Percentiles rank a stretch among this genome's conserved stretches.
Evolutionary conservation across 2,329 filamentous ascomycete species (phyloP).

Genomic region (Ceratocystiopsis brevicomis): DNA sequence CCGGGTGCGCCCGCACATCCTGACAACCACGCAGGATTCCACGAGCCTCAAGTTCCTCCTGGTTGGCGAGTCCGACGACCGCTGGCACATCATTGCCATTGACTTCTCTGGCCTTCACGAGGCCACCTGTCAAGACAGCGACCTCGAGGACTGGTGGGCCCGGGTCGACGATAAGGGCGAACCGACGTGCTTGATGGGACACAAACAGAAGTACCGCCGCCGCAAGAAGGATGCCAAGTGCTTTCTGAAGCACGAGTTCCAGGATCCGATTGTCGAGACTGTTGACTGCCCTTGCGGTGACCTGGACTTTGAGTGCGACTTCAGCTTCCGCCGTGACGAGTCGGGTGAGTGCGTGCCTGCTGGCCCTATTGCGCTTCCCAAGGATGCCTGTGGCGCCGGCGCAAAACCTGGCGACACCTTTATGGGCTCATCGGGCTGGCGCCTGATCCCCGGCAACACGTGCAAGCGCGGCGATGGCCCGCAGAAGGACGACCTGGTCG

Average conservation of each 20-base stretch:
- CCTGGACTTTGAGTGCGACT: constrained; percentile 88
- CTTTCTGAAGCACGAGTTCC: constrained; percentile 72
- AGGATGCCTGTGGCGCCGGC: constrained; percentile 47
- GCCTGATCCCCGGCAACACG: constrained; percentile 69
- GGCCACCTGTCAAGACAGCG: constrained; percentile 53
- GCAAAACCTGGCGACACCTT: constrained; percentile 50
- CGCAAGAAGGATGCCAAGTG: constrained; percentile 79
- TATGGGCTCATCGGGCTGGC: constrained; percentile 74
- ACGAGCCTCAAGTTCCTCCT: constrained; percentile 83
- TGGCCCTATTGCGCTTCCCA: constrained; percentile 43
- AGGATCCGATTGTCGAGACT: constrained; percentile 51
- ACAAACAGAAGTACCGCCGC: constrained; percentile 70
- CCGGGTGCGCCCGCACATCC: constrained; percentile 49
- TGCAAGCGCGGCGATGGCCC: constrained; percentile 42
- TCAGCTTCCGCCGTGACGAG: constrained; percentile 55
- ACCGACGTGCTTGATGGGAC: constrained; percentile 84
- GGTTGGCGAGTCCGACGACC: constrained; percentile 38
- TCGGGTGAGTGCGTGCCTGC: constrained; percentile 51
- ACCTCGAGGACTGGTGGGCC: constrained; percentile 81
- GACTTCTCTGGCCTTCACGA: constrained; percentile 73
- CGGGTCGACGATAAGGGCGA: constrained; percentile 63
- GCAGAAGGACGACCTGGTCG: constrained; percentile 52
- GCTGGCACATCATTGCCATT: constrained; percentile 51
- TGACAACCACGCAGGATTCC: constrained; percentile 84
- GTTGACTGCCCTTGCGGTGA: constrained; percentile 66